phyloP scores from a whole-genome alignment of 257 asterid species.

The Jaltomata sinuosa region DNA sequence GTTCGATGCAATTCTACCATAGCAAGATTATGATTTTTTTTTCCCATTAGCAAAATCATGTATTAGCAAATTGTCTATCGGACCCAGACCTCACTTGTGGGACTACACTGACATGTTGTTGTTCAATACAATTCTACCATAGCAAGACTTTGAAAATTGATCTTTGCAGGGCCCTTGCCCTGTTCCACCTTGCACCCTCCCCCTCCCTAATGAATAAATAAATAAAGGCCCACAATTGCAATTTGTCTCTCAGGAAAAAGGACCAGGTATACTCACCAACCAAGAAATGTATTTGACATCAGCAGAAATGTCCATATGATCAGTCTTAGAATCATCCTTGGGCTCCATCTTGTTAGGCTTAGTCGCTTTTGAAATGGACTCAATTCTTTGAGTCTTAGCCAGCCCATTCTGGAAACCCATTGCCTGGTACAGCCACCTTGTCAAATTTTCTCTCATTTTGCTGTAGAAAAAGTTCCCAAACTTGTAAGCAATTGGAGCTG shows the following conservation, averaged over 20 bases:
- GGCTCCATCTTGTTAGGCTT: constrained; percentile 13
- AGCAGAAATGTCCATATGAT: neutral
- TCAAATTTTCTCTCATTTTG: constrained; percentile 41
- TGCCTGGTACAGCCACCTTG: constrained; percentile 30
- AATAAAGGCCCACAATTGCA: neutral
- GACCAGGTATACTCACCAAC: constrained; percentile 33
- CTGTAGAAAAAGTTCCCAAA: constrained; percentile 11
- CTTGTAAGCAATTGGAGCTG: neutral
- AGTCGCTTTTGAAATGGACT: neutral
- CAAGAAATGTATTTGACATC: constrained; percentile 33
- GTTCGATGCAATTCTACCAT: neutral
- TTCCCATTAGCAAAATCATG: neutral
- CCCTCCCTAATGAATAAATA: neutral
- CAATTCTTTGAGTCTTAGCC: constrained; percentile 7
- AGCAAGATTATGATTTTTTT: neutral
- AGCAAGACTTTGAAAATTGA: too few relatives aligned
- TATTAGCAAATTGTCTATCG: too few relatives aligned
- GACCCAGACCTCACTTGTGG: too few relatives aligned
- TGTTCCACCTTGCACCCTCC: too few relatives aligned
- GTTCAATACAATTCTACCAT: too few relatives aligned
- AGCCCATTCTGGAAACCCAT: constrained; percentile 31
- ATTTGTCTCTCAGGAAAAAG: too few relatives aligned
- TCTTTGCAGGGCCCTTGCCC: neutral
- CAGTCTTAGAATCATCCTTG: neutral
- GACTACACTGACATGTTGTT: too few relatives aligned